Percentiles rank a stretch among this genome's conserved stretches.
These are phyloP conservation scores for Musa balbisiana DNA, from an alignment of 202 grass and related monocot genomes.

Conservation along the genomic window DNA sequence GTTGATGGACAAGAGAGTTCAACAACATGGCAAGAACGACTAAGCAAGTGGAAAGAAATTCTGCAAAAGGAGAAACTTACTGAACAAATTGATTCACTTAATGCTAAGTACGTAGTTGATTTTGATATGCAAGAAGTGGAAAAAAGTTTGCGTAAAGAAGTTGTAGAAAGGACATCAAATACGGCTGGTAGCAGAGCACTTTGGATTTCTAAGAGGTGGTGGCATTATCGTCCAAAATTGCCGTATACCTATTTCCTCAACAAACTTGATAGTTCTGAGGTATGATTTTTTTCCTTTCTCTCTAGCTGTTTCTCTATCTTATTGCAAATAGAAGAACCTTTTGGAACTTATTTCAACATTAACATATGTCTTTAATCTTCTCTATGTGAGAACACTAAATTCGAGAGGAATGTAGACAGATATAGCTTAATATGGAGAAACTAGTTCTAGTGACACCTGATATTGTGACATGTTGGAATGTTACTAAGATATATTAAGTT, in stretches of 20 bases:
- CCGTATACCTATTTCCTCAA: conserved; percentile 28
- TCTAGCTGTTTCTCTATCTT: neutral
- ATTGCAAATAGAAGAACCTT: neutral
- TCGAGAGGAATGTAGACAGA: too few relatives aligned
- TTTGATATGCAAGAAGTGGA: conserved; percentile 44
- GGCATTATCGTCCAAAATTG: conserved; percentile 30
- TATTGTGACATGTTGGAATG: too few relatives aligned
- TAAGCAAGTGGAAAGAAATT: conserved; percentile 31
- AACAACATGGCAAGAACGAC: conserved; percentile 24
- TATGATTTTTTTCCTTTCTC: conserved; percentile 1
- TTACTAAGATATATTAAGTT: too few relatives aligned
- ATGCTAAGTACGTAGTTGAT: conserved; percentile 40
- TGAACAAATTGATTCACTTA: conserved; percentile 28
- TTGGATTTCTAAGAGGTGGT: conserved; percentile 31
- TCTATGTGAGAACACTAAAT: too few relatives aligned
- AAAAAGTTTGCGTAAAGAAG: conserved; percentile 30
- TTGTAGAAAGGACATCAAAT: conserved; percentile 20
- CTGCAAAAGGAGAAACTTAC: conserved; percentile 24
- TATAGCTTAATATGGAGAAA: too few relatives aligned
- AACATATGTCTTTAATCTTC: too few relatives aligned
- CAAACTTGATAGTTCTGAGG: conserved; percentile 28
- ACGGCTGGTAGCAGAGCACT: conserved; percentile 19
- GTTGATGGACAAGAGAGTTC: conserved; percentile 1
- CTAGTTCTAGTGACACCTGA: too few relatives aligned
- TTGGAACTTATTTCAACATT: neutral